Evolutionary conservation across 345 rosid species (phyloP).

Genomic region (Corchorus capsularis): DNA sequence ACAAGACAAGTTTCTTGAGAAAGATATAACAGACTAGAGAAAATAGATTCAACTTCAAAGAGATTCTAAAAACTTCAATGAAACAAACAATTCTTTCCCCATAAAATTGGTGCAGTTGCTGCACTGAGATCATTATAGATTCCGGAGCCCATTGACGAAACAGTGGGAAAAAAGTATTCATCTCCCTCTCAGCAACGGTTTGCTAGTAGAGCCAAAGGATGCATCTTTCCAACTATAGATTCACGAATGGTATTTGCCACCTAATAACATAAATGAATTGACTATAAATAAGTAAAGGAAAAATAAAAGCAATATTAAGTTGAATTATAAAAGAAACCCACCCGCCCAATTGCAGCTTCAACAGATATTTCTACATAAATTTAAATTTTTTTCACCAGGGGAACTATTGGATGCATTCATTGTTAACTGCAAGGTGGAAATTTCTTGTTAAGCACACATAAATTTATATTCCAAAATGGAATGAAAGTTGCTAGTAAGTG

Average conservation of each 20-base stretch:
- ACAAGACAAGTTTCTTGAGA: constrained; percentile 20
- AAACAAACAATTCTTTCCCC: constrained; percentile 90
- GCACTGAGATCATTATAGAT: constrained; percentile 61
- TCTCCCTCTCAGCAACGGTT: constrained; percentile 81
- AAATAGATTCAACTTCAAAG: constrained; percentile 21
- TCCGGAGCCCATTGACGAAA: constrained; percentile 66
- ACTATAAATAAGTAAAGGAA: not conserved
- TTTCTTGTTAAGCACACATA: constrained; percentile 1
- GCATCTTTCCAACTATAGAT: constrained; percentile 55
- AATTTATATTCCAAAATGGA: not conserved
- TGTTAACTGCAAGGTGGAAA: constrained; percentile 47
- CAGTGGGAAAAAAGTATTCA: constrained; percentile 61
- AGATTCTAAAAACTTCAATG: constrained; percentile 16
- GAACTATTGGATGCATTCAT: constrained; percentile 44
- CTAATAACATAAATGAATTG: constrained; percentile 40
- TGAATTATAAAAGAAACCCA: constrained; percentile 36
- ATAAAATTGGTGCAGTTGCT: constrained; percentile 67
- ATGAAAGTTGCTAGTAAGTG: not conserved
- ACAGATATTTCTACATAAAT: constrained; percentile 61
- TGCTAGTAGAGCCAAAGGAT: constrained; percentile 83
- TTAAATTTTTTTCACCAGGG: constrained; percentile 55
- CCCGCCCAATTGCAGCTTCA: constrained; percentile 76
- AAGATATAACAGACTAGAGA: not conserved
- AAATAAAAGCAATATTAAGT: constrained; percentile 14
- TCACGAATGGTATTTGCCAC: constrained; percentile 56